Conservation (phyloP, 495 filamentous ascomycete genomes). For the Aspergillus sclerotiicarbonarius region DNA sequence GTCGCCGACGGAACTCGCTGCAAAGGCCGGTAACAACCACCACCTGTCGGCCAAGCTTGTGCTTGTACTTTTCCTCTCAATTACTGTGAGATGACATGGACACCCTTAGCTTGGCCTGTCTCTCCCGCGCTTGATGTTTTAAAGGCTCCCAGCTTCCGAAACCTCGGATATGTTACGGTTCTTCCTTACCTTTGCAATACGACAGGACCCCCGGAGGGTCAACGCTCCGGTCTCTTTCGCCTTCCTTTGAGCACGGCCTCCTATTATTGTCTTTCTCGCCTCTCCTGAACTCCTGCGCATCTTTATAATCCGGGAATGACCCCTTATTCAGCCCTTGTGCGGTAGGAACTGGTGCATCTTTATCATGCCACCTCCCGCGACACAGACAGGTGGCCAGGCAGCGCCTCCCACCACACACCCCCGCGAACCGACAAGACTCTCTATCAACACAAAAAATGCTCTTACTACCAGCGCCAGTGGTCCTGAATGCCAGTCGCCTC, state of each 20-base stretch:
- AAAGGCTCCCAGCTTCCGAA: conserved; percentile 11
- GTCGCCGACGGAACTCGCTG: conserved; percentile 11
- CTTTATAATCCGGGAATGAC: conserved; percentile 7
- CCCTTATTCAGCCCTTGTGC: conserved; percentile 7
- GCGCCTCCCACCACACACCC: conserved; percentile 14
- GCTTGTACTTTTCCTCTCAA: conserved; percentile 4
- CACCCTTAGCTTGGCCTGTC: conserved; percentile 8
- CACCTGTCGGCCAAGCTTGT: background rate
- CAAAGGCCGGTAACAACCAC: background rate
- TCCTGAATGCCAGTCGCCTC: conserved; percentile 18
- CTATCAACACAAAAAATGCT: conserved; percentile 25
- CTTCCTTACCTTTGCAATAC: conserved; percentile 21
- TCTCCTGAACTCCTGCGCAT: background rate
- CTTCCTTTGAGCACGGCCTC: conserved; percentile 20
- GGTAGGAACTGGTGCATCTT: conserved; percentile 6
- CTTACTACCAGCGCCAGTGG: conserved; percentile 22
- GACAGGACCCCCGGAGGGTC: conserved; percentile 29
- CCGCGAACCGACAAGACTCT: conserved; percentile 25
- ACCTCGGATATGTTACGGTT: conserved; percentile 27
- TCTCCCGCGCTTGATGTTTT: conserved; percentile 1
- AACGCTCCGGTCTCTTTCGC: conserved; percentile 20
- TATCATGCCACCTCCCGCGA: conserved; percentile 19
- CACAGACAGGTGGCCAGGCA: conserved; percentile 26
- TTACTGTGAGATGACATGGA: conserved; percentile 9
- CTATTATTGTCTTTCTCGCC: background rate